These are phyloP conservation scores for Elongisporangium anandrum DNA, from an alignment of 352 stramenopile genomes.

Conservation along the genomic window DNA sequence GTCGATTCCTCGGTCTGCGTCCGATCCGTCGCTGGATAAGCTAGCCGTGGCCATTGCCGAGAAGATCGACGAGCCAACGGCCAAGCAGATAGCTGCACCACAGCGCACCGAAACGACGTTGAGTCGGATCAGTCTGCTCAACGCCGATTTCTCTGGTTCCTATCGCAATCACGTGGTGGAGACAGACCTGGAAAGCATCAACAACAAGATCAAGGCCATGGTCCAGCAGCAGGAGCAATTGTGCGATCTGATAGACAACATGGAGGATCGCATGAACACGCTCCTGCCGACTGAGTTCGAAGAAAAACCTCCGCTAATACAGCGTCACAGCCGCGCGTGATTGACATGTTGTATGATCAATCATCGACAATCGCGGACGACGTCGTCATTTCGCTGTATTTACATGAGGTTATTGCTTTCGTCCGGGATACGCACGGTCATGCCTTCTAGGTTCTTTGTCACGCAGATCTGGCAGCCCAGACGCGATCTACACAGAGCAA, in stretches of 20 bases:
- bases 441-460: conserved; percentile 80
- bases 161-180: conserved; percentile 67
- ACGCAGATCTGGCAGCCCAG: conserved; percentile 91
- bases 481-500: conserved; percentile 45
- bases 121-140: conserved; percentile 80
- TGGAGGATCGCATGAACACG: conserved; percentile 24
- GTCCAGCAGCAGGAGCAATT: conserved; percentile 58
- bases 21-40: conserved; percentile 41
- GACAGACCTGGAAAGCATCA: conserved; percentile 75
- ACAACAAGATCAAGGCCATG: conserved; percentile 48
- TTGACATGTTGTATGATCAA: background rate
- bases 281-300: background rate
- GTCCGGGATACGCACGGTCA: conserved; percentile 84
- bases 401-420: conserved; percentile 90
- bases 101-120: conserved; percentile 43
- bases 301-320: background rate
- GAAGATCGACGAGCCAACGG: conserved; percentile 48
- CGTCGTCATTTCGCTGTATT: conserved; percentile 8
- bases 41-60: conserved; percentile 35
- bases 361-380: background rate
- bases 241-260: conserved; percentile 32
- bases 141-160: conserved; percentile 78
- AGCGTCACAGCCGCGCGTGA: background rate
- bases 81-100: conserved; percentile 34
- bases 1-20: conserved; percentile 12